Percentiles rank a stretch among this genome's conserved stretches.
These are phyloP conservation scores for Lipomyces lipofer DNA, from an alignment of 805 yeast species.

Conservation along the genomic window DNA sequence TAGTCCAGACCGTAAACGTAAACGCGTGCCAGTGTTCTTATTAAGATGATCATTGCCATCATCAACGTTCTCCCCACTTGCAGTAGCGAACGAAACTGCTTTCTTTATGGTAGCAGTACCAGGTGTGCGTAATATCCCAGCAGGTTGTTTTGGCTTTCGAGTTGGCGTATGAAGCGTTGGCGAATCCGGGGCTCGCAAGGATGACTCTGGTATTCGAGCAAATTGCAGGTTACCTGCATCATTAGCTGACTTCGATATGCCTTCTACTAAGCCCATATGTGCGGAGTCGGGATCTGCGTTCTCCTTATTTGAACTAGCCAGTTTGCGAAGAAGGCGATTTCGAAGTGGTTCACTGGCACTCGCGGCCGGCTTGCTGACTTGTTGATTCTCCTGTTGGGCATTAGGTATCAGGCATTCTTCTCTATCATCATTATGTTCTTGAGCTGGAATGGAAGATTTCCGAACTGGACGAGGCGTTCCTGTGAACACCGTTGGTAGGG, in stretches of 20 bases:
- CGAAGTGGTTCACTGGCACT: slow-evolving; percentile 7
- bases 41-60: background rate
- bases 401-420: background rate
- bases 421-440: slow-evolving; percentile 1
- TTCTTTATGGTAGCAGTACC: slow-evolving; percentile 24
- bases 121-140: slow-evolving; percentile 29
- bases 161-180: slow-evolving; percentile 20
- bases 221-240: background rate
- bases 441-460: background rate
- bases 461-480: slow-evolving; percentile 29
- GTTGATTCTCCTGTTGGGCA: background rate
- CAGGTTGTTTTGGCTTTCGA: slow-evolving; percentile 9
- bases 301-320: slow-evolving; percentile 2
- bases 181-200: background rate
- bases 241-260: background rate
- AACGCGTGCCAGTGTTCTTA: background rate
- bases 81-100: slow-evolving; percentile 22
- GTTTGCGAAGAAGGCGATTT: slow-evolving; percentile 1
- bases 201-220: background rate
- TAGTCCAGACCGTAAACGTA: slow-evolving; percentile 28
- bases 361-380: background rate
- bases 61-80: background rate
- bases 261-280: background rate
- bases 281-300: background rate
- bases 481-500: slow-evolving; percentile 29